Evolutionary conservation across 352 stramenopile species (phyloP).

Genomic region (Peronospora tabacina): DNA sequence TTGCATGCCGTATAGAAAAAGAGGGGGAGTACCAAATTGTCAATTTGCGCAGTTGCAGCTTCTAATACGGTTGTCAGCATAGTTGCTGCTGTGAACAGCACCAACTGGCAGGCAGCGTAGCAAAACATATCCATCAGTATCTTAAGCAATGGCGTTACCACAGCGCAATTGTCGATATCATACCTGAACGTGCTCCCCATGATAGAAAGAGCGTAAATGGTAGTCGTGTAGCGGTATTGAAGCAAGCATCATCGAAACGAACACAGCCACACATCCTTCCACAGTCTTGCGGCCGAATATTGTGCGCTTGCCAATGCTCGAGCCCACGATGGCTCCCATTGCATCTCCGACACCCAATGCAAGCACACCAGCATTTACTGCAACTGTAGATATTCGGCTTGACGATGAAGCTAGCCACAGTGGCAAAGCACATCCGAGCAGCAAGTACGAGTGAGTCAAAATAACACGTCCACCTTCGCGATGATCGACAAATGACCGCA

Average conservation of each 20-base stretch:
- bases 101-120: slow-evolving; percentile 2
- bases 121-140: slow-evolving; percentile 1
- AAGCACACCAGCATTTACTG: slow-evolving; percentile 60
- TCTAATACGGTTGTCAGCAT: slow-evolving; percentile 62
- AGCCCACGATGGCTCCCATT: slow-evolving; percentile 65
- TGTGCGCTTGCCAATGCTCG: slow-evolving; percentile 36
- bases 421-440: slow-evolving; percentile 66
- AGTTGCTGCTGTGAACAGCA: slow-evolving; percentile 16
- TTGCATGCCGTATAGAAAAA: slow-evolving; percentile 54
- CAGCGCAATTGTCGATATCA: neutral
- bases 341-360: slow-evolving; percentile 66
- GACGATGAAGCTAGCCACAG: slow-evolving; percentile 45
- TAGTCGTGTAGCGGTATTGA: slow-evolving; percentile 50
- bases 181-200: slow-evolving; percentile 36
- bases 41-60: slow-evolving; percentile 64
- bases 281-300: slow-evolving; percentile 59
- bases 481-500: slow-evolving; percentile 68
- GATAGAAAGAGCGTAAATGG: slow-evolving; percentile 9
- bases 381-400: slow-evolving; percentile 15
- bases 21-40: slow-evolving; percentile 77
- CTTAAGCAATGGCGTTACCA: neutral
- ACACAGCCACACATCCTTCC: slow-evolving; percentile 52
- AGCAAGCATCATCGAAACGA: slow-evolving; percentile 46
- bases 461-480: slow-evolving; percentile 60
- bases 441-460: slow-evolving; percentile 70